Evolutionary conservation across 2,329 filamentous ascomycete species (phyloP).

Genomic region (Claviceps maximensis): DNA sequence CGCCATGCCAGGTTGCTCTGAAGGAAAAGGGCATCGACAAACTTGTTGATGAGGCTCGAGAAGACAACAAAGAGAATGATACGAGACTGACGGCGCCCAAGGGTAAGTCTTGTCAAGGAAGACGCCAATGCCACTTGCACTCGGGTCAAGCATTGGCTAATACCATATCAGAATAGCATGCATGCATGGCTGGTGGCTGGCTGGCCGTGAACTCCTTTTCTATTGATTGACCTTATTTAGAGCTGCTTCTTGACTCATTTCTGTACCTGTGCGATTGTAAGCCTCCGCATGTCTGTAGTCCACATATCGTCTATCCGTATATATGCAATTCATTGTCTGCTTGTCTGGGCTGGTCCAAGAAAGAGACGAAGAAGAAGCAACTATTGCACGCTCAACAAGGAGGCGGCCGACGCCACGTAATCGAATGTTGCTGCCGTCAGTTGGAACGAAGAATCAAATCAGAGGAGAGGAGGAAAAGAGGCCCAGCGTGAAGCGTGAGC

Average conservation of each 20-base stretch:
- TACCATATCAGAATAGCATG: neutral
- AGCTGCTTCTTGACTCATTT: neutral
- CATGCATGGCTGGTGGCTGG: too few relatives aligned
- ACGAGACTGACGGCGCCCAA: conserved; percentile 32
- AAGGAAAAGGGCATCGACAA: conserved; percentile 86
- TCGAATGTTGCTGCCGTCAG: neutral
- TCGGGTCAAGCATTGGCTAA: neutral
- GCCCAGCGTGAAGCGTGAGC: neutral
- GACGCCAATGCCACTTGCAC: neutral
- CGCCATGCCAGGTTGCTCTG: conserved; percentile 53
- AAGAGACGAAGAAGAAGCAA: too few relatives aligned
- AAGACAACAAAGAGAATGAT: conserved; percentile 82
- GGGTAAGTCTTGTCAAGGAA: conserved; percentile 19
- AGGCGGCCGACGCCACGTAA: neutral
- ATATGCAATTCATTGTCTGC: neutral
- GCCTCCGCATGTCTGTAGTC: neutral
- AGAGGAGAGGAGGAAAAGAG: neutral
- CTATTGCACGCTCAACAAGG: too few relatives aligned
- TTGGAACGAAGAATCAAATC: neutral
- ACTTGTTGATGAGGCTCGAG: conserved; percentile 80
- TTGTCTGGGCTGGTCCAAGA: neutral
- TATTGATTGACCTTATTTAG: neutral
- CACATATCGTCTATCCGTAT: neutral
- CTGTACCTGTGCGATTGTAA: neutral
- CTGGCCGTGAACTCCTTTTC: neutral